Conservation (phyloP, 305 asterid species). For the Fraxinus nigra region DNA sequence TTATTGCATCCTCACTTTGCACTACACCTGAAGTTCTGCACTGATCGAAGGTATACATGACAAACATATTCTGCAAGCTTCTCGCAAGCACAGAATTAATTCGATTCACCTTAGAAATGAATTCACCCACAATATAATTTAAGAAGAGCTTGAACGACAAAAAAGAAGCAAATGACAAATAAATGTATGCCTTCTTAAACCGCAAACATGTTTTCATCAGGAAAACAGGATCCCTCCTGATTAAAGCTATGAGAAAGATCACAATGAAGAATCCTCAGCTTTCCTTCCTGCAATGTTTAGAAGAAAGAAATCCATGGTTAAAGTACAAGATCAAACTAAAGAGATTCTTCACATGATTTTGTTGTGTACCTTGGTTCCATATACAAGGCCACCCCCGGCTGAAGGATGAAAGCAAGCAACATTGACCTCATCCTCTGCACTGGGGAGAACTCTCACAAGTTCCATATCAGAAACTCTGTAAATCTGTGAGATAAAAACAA, state of each 20-base stretch:
- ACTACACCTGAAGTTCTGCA: not conserved
- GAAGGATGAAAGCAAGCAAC: slow-evolving; percentile 96
- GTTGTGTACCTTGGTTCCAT: slow-evolving; percentile 83
- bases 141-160: slow-evolving; percentile 1
- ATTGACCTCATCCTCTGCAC: slow-evolving; percentile 97
- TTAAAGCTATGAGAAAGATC: slow-evolving; percentile 55
- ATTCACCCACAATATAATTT: not conserved
- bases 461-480: slow-evolving; percentile 95
- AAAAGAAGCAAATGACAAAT: not conserved
- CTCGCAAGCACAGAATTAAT: not conserved
- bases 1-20: not conserved
- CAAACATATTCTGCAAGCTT: not conserved
- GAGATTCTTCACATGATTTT: not conserved
- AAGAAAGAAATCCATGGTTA: slow-evolving; percentile 8
- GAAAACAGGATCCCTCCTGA: slow-evolving; percentile 41
- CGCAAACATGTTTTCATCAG: slow-evolving; percentile 77
- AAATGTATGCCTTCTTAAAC: slow-evolving; percentile 37
- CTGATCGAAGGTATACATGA: not conserved
- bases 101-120: not conserved
- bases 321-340: slow-evolving; percentile 14
- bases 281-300: slow-evolving; percentile 73
- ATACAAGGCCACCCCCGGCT: slow-evolving; percentile 92
- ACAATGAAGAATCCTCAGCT: slow-evolving; percentile 82
- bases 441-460: slow-evolving; percentile 91
- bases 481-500: slow-evolving; percentile 42